Evolutionary conservation across 352 stramenopile genomes (phyloP), one percentile per base, ranked within the genome.

Genomic region (Plasmopara muralis): DNA sequence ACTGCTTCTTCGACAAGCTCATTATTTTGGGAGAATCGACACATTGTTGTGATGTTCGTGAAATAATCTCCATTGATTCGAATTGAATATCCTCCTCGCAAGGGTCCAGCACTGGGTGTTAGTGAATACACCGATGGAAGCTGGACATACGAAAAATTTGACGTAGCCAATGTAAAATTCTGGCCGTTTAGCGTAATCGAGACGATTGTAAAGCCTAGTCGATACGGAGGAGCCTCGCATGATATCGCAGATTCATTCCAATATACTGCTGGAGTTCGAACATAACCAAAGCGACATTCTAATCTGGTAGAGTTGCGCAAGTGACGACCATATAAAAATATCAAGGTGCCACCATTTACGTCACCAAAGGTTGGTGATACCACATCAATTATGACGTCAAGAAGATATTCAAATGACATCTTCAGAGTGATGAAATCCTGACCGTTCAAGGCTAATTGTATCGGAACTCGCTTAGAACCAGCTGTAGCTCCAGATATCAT

Each of bases 381-480:
- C 2, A 33, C 14, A 44, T 83, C 62, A 34, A 95, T 47, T 5
- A 64, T 53, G 1, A 64, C 47, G 13, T 78, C 58, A 9, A 73
- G 43, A 35, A 71, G 60, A 37, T 88, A 94, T 34, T 90, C 73
- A 53, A 92, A 97, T 0, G 57, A 31, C 29, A 66, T 55, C 5
- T 61, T 43, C 0, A 81, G 16, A 2, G 15, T 44, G 2, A 81
- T 44, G 47, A 83, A 83, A 50, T 95, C 81, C 52, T 87, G 73
- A 7, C 76, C 81, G 42, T 95, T 95, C 5, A 87, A 47, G n/a
- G 79, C 72, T n/a, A 95, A 42, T 9, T 83, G 55, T 10, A 95
- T 46, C 0, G 72, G 47, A 25, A 87, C 66, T 5, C 47, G 40
- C 1, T 72, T 56, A 13, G 68, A 66, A 6, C 51, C 57, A 25